Percentiles rank a stretch among this genome's conserved stretches.
phyloP scores from a whole-genome alignment of 148 eudicot genomes.

The Vaccinium corymbosum region DNA sequence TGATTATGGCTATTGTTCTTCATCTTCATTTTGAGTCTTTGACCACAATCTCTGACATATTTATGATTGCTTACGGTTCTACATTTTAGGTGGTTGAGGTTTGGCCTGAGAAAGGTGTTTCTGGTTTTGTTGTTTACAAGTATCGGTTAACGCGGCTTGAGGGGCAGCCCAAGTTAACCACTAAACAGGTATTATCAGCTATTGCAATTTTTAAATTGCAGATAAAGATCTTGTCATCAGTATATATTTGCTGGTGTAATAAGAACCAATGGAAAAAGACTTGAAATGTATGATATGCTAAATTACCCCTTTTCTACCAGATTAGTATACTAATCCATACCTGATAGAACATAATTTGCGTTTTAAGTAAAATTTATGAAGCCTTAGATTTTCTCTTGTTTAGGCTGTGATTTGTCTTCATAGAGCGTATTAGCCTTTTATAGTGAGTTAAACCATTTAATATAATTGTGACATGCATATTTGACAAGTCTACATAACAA shows the following conservation, averaged over 20 bases:
- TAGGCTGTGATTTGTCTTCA: not conserved
- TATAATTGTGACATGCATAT: not conserved
- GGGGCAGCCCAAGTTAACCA: conserved; percentile 34
- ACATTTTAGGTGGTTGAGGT: conserved; percentile 27
- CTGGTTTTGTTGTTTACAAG: conserved; percentile 34
- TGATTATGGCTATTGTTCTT: not conserved
- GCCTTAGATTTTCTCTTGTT: not conserved
- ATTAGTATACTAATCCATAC: not conserved
- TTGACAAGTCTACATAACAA: not conserved
- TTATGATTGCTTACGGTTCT: conserved; percentile 4
- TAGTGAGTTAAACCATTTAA: not conserved
- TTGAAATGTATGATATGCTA: not conserved
- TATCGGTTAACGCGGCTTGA: conserved; percentile 26
- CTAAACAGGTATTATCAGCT: conserved; percentile 26
- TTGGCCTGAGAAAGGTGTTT: conserved; percentile 31
- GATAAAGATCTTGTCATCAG: not conserved
- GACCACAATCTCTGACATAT: not conserved
- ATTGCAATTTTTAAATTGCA: not conserved
- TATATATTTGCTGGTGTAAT: not conserved
- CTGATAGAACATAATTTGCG: not conserved
- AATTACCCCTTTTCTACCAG: not conserved
- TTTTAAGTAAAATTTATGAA: not conserved
- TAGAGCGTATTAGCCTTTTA: not conserved
- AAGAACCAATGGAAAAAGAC: not conserved
- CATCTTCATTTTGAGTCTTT: not conserved